Evolutionary conservation across 202 grass and related monocot genomes (phyloP), one percentile per base, ranked within the genome.

Genomic region (Carex sylvatica): DNA sequence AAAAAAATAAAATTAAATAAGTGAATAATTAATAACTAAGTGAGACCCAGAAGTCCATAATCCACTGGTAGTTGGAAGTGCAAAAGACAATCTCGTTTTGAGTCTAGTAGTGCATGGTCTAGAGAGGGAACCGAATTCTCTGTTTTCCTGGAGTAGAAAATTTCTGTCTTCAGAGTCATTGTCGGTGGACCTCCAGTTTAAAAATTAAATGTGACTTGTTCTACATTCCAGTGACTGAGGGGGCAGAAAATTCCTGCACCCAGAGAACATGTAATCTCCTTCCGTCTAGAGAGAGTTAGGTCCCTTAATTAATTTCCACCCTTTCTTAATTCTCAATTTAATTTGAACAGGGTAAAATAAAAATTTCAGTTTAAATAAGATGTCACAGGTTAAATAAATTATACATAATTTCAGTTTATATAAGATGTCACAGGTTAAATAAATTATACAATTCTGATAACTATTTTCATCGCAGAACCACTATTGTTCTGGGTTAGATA

Each of bases 11-110:
- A 40, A 30, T 0, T 9, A 19, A 53, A 24, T 30, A 55, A 31
- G 5, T 54, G 5, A 18, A 33, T 11, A 72, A 11, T 23, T 72
- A 24, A 47, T 72, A 46, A 71, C 28, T 70, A 23, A 52, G 40
- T 51, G 46, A 26, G 42, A 73, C 38, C 38, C 6, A 40, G 38
- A 40, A 40, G 1, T 4, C 23, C 14, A 53, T 75, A 46, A 46
- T 10, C 42, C 42, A 46, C 9, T 75, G 7, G 47, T 75, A 18
- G 22, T 53, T 74, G 47, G 2, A 74, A 54, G 46, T 54, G 16
- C 71, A 16, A 55, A 75, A 75, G 31, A 49, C 71, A 75, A 75
- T 53, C 13, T 54, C 2, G 47, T 54, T 75, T 75, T 54, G 46
- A 74, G 11, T 51, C 12, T 52, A 46, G 24, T 30, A 24, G 22